Conservation (phyloP, 192 early-diverging fungal genomes). For the Gamsiella multidivaricata region DNA sequence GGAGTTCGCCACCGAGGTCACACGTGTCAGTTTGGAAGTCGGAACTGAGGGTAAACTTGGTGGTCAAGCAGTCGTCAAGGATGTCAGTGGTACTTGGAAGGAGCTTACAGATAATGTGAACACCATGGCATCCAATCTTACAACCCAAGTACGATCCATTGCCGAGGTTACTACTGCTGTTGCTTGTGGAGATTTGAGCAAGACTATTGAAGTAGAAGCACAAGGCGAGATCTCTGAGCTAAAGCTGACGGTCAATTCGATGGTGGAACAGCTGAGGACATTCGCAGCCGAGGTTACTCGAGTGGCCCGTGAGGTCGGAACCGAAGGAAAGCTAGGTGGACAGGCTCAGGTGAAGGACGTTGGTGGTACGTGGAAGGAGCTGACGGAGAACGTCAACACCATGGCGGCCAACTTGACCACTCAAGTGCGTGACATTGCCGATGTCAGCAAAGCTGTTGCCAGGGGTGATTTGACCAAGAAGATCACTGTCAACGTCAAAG, state of each 20-base stretch:
- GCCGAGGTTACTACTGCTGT: slow-evolving; percentile 70
- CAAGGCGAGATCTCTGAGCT: slow-evolving; percentile 63
- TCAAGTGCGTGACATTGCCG: slow-evolving; percentile 72
- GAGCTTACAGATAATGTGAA: slow-evolving; percentile 75
- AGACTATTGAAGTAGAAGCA: slow-evolving; percentile 62
- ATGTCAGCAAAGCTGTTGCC: slow-evolving; percentile 68
- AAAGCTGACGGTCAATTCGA: slow-evolving; percentile 64
- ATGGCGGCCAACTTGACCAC: slow-evolving; percentile 68
- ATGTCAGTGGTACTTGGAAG: slow-evolving; percentile 74
- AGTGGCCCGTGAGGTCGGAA: slow-evolving; percentile 74
- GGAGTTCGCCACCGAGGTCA: slow-evolving; percentile 69
- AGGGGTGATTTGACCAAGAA: slow-evolving; percentile 67
- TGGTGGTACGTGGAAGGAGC: slow-evolving; percentile 65
- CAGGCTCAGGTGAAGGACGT: slow-evolving; percentile 67
- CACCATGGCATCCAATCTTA: slow-evolving; percentile 65
- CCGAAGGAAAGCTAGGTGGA: slow-evolving; percentile 67
- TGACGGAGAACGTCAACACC: slow-evolving; percentile 71
- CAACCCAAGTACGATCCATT: slow-evolving; percentile 68
- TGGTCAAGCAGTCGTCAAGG: slow-evolving; percentile 62
- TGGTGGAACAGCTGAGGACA: slow-evolving; percentile 65
- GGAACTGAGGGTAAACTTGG: slow-evolving; percentile 67
- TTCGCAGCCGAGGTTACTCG: slow-evolving; percentile 75
- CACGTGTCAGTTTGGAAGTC: slow-evolving; percentile 60
- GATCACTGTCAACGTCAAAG: slow-evolving; percentile 68
- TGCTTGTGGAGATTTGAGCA: slow-evolving; percentile 64